Percentiles rank a stretch among this genome's conserved stretches.
Evolutionary conservation across 495 filamentous ascomycete genomes (phyloP).

Genomic region (Filosporella fistucella): DNA sequence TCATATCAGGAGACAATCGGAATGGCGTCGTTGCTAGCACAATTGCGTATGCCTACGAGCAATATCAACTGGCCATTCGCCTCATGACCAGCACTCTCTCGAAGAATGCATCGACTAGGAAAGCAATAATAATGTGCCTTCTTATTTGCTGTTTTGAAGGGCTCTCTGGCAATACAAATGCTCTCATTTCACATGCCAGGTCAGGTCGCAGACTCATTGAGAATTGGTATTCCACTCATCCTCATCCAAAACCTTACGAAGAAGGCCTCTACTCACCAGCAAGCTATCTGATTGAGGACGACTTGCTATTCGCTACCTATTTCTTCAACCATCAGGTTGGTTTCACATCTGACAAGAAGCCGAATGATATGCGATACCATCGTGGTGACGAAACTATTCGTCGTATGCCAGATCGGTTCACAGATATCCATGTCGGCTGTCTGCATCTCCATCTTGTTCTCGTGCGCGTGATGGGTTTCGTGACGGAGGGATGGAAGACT

Average conservation of each 20-base stretch:
- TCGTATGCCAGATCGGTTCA: too few relatives aligned
- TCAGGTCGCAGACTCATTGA: slow-evolving; percentile 1
- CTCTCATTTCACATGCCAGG: slow-evolving; percentile 2
- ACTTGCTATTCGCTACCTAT: not conserved
- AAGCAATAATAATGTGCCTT: not conserved
- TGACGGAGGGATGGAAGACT: too few relatives aligned
- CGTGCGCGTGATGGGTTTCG: too few relatives aligned
- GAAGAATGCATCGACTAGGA: not conserved
- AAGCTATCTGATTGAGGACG: not conserved
- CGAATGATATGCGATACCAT: too few relatives aligned
- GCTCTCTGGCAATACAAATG: not conserved
- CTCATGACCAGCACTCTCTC: not conserved
- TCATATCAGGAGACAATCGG: too few relatives aligned
- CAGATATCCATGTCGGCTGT: too few relatives aligned
- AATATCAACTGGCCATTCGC: not conserved
- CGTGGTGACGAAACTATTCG: too few relatives aligned
- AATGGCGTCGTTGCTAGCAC: not conserved
- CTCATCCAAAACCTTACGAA: not conserved
- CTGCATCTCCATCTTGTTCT: too few relatives aligned
- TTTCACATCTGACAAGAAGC: too few relatives aligned
- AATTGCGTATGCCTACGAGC: not conserved
- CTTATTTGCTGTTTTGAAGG: slow-evolving; percentile 6
- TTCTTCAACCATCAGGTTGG: not conserved
- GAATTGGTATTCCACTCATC: not conserved
- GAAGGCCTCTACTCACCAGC: not conserved